Conservation (phyloP, 495 filamentous ascomycete species). For the Corynascus novoguineensis region DNA sequence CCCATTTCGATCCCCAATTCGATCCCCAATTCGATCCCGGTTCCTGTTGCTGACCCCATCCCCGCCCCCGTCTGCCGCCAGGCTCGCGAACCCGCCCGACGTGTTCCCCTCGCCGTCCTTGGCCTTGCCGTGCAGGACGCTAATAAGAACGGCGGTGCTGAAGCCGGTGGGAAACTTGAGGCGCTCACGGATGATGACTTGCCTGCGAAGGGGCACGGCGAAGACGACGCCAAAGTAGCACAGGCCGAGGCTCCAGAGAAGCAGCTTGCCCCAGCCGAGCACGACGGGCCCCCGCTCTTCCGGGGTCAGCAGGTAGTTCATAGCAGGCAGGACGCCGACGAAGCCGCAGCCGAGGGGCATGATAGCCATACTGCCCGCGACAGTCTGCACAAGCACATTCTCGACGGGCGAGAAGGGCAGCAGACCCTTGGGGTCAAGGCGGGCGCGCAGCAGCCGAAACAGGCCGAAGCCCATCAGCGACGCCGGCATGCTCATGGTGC, state of each 20-base stretch:
- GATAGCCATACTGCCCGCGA: conserved; percentile 89
- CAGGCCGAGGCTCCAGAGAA: conserved; percentile 84
- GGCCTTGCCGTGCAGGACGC: conserved; percentile 68
- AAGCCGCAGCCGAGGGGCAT: conserved; percentile 97
- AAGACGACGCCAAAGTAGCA: conserved; percentile 96
- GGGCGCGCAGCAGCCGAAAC: conserved; percentile 68
- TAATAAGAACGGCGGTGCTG: conserved; percentile 88
- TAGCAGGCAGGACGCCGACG: conserved; percentile 76
- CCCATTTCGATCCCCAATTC: too few relatives aligned
- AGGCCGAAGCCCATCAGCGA: conserved; percentile 94
- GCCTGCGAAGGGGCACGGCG: conserved; percentile 67
- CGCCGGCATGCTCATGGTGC: conserved; percentile 73
- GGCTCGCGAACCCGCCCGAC: conserved; percentile 26
- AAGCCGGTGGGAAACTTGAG: conserved; percentile 92
- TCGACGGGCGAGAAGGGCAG: conserved; percentile 90
- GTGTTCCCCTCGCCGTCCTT: conserved; percentile 12
- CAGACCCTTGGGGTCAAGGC: conserved; percentile 53
- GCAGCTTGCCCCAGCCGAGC: conserved; percentile 66
- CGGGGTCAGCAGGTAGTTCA: conserved; percentile 74
- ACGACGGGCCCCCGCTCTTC: conserved; percentile 72
- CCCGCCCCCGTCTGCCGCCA: too few relatives aligned
- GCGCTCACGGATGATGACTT: conserved; percentile 89
- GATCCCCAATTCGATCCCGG: too few relatives aligned
- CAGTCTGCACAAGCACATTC: conserved; percentile 95
- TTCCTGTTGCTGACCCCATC: too few relatives aligned